phyloP scores from a whole-genome alignment of 2,329 filamentous ascomycete species.

The Penicillium olsonii region DNA sequence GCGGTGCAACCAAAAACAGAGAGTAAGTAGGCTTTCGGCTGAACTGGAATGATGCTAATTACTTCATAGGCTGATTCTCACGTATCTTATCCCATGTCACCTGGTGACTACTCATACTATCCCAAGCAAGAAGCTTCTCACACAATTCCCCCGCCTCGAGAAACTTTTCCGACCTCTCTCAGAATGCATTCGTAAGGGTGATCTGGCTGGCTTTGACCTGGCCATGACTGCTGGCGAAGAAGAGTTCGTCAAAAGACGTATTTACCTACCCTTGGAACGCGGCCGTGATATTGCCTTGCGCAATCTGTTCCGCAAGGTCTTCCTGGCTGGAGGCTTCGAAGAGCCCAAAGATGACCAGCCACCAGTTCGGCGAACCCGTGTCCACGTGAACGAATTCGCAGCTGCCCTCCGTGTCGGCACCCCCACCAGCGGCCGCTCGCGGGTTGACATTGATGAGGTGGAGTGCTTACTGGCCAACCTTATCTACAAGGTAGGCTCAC shows the following conservation, averaged over 20 bases:
- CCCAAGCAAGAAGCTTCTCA: conserved; percentile 70
- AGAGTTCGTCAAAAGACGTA: conserved; percentile 89
- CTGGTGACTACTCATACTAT: conserved; percentile 85
- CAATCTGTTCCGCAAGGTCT: conserved; percentile 90
- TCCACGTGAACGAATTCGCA: conserved; percentile 80
- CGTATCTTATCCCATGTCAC: conserved; percentile 91
- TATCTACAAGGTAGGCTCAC: conserved; percentile 83
- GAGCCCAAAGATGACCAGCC: conserved; percentile 69
- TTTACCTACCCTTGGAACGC: conserved; percentile 91
- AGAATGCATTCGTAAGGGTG: conserved; percentile 75
- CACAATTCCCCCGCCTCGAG: conserved; percentile 74
- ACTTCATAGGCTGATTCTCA: conserved; percentile 73
- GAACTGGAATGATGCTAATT: conserved; percentile 23
- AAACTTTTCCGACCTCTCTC: conserved; percentile 76
- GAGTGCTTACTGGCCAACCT: conserved; percentile 94
- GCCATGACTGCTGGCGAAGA: conserved; percentile 80
- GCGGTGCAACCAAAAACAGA: conserved; percentile 70
- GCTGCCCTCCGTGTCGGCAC: conserved; percentile 78
- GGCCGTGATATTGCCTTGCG: conserved; percentile 88
- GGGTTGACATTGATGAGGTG: conserved; percentile 84
- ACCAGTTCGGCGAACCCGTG: conserved; percentile 66
- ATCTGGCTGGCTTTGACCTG: conserved; percentile 79
- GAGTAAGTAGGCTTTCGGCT: conserved; percentile 60
- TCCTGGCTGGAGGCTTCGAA: conserved; percentile 79
- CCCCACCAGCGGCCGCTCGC: conserved; percentile 50